Base-by-base conservation (phyloP, 106 monocot species). In the Alisma plantagoaquatica region DNA sequence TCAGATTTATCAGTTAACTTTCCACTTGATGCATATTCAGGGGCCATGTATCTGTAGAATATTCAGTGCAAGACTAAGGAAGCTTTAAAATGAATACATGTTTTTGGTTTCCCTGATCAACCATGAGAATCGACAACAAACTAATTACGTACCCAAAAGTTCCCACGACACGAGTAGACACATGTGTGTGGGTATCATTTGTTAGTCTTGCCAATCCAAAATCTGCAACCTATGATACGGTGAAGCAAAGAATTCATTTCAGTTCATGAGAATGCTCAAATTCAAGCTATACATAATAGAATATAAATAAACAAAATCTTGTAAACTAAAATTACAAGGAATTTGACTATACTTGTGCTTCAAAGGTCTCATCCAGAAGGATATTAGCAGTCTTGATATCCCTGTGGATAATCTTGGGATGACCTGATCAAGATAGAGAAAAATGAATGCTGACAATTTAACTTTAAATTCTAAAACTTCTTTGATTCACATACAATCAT, bases 331-430 rank as follows among this genome's bases (percentile, higher is more conserved):
- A 46, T 16, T 52, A 2, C 10, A 29, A 22, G 20, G 27, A 4
- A 21, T 12, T 7, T 3, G 43, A 32, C 17, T 11, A 30, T 23
- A 88, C 88, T 76, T 79, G 75, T 61, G 88, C 88, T 59, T 89
- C 88, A 69, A 79, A 89, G 53, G 73, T 78, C 55, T 72, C 57
- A 47, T 89, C 88, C 66, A 89, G 64, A 44, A 89, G 45, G 61
- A 89, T 89, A 57, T 89, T 89, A 11, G 88, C 82, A 30, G 88
- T 83, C 50, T 89, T 89, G 35, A 89, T 89, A 62, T 89, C 88
- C 65, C 88, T 72, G 23, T 89, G 88, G 46, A 89, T 89, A 38
- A 89, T 78, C 49, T 83, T 47, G 23, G 83, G 88, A 70, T 89
- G 88, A 53, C 88, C 88, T 88, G 66, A 25, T 22, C 6, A 50